Percentiles rank a stretch among this genome's conserved stretches.
phyloP scores from a whole-genome alignment of 495 filamentous ascomycete species.

The Neurospora sublineolata region DNA sequence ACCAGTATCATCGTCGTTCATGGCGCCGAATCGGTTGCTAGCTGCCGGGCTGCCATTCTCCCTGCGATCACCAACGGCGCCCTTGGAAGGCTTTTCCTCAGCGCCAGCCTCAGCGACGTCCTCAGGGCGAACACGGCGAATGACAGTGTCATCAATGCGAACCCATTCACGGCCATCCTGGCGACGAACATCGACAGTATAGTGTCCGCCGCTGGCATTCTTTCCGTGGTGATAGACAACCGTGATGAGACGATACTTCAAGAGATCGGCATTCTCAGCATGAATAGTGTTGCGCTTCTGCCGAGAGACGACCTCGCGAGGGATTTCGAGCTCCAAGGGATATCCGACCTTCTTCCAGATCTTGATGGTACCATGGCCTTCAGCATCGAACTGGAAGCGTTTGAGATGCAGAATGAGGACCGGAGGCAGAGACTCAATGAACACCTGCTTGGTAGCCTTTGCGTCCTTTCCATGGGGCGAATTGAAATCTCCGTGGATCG shows the following conservation, averaged over 20 bases:
- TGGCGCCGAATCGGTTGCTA: conserved; percentile 57
- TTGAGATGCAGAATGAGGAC: conserved; percentile 93
- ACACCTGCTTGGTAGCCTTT: conserved; percentile 80
- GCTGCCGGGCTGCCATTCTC: conserved; percentile 15
- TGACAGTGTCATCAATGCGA: conserved; percentile 84
- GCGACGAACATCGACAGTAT: conserved; percentile 89
- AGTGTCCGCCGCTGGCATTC: conserved; percentile 88
- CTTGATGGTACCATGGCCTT: conserved; percentile 80
- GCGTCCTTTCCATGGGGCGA: conserved; percentile 66
- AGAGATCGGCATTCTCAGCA: conserved; percentile 48
- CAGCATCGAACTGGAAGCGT: conserved; percentile 88
- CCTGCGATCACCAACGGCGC: conserved; percentile 34
- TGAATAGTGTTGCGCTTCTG: conserved; percentile 54
- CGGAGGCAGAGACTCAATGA: conserved; percentile 85
- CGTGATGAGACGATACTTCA: conserved; percentile 74
- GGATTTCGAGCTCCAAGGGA: conserved; percentile 86
- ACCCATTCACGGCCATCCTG: conserved; percentile 95
- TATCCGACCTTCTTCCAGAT: conserved; percentile 98
- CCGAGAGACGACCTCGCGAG: conserved; percentile 78
- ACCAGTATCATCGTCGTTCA: conserved; percentile 55
- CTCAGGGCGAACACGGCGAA: conserved; percentile 72
- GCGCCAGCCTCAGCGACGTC: conserved; percentile 83
- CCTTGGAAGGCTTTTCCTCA: conserved; percentile 63
- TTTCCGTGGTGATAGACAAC: conserved; percentile 97
- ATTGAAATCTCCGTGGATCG: conserved; percentile 76